Evolutionary conservation across 495 filamentous ascomycete genomes (phyloP), one percentile per base, ranked within the genome.

Genomic region (Neurospora sp.): DNA sequence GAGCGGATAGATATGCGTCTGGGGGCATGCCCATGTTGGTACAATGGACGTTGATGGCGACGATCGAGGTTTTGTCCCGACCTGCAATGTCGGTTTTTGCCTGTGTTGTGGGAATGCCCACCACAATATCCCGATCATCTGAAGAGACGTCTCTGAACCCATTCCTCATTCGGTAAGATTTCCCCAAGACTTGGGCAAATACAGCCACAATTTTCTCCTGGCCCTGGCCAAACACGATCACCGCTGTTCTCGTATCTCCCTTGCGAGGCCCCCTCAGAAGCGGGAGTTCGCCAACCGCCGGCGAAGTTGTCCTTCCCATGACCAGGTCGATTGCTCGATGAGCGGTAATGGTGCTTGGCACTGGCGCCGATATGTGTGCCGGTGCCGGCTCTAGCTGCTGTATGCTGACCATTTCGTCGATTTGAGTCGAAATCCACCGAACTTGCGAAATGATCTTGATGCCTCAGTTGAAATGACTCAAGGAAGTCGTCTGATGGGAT

Each of bases 11-110:
- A 44, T 84, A 77, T 44, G 89, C 83, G 73, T 92, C 90, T 20
- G 88, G 89, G 12, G 88, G 86, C 80, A 91, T 90, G 27, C 89
- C 88, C 46, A 89, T 85, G 73, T 89, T 89, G 71, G 93, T 88
- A 77, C 90, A 91, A 74, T 94, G 91, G 4, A 89, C 88, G 75
- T 93, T 91, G 76, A 94, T 92, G 48, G 90, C 79, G 38, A 91
- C 83, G 39, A 89, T 79, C 65, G 84, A 78, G 20, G 81, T 78
- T 68, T 80, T 83, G 74, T 91, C 84, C 65, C 85, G 82, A 9
- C 77, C 80, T 61, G 83, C 79, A 48, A 91, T 82, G 71, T 86
- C 85, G 1, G 78, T 79, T 65, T 83, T 84, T n/a, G 90, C 85
- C 69, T 86, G 85, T 1, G 82, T 81, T 2, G 85, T 83, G 39